Base-by-base conservation (phyloP, 2,329 filamentous ascomycete genomes). In the Lachnellula subtilissima region DNA sequence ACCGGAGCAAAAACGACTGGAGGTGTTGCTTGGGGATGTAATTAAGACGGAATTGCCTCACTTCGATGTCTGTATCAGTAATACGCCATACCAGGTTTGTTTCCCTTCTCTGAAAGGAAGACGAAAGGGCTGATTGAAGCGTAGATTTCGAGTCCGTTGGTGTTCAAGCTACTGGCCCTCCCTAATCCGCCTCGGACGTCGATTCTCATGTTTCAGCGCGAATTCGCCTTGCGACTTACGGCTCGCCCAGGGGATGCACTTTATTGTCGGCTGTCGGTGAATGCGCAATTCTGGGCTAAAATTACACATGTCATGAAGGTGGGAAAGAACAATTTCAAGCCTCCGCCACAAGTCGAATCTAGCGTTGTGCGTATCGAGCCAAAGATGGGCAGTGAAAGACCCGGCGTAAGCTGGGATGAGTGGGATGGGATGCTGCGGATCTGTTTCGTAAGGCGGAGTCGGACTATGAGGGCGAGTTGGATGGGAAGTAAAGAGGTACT, bases 151-250 rank as follows among this genome's bases (percentile, higher is more conserved):
- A 91, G 87, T 61, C 94, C 93, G 2, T 78, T 99, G 48, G 91
- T 94, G 51, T 97, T 97, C 80, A 86, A 72, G 73, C 84, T 97
- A 48, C 82, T 97, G 51, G 83, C 89, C 28, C 85, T 93, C 61
- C 85, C 84, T 4, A 91, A 91, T 45, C 87, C 91, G 0, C 94
- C 94, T 0, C 79, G 93, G 36, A 85, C 84, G 58, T 92, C 88
- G 65, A 84, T 97, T 62, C 90, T 97, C 74, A 96, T 96, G 91
- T 94, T 96, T 68, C 93, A 97, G 76, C 85, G 91, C 69, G 93
- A 97, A 75, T 97, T 97, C 68, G 92, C 92, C 17, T 85, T 96
- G 72, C 84, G 93, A 40, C 78, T 97, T 37, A 93, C 95, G 55
- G 94, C 94, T 14, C 86, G 87, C 46, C 90, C 93, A 0, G 90